Percentiles rank a stretch among this genome's conserved stretches.
These are phyloP conservation scores for Candida labiduridarum DNA, from an alignment of 1,139 yeast genomes.

Conservation along the genomic window DNA sequence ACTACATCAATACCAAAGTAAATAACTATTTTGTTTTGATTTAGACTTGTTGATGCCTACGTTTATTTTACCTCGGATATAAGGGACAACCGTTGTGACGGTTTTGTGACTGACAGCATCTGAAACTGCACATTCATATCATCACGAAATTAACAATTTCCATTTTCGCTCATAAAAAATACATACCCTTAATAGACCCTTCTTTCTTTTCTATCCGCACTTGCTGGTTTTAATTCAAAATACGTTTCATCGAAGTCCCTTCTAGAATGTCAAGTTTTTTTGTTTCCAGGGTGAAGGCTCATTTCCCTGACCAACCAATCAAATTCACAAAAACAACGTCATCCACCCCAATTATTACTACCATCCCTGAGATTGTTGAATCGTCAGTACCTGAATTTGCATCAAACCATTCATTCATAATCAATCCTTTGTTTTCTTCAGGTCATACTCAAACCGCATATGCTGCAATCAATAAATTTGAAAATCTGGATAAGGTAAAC, in stretches of 20 bases:
- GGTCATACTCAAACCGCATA: slow-evolving; percentile 53
- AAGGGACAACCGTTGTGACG: too few species aligned
- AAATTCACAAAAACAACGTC: slow-evolving; percentile 20
- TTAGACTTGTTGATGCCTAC: too few species aligned
- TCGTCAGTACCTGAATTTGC: slow-evolving; percentile 33
- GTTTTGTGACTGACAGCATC: too few species aligned
- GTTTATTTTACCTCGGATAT: too few species aligned
- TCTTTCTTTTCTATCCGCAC: not conserved
- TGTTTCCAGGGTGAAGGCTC: slow-evolving; percentile 29
- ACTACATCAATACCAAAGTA: too few species aligned
- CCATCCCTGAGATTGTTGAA: slow-evolving; percentile 31
- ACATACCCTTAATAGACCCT: too few species aligned
- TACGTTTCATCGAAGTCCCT: not conserved
- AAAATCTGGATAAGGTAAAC: slow-evolving; percentile 34
- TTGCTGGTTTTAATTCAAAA: not conserved
- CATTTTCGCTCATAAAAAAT: too few species aligned
- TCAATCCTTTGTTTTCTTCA: slow-evolving; percentile 41
- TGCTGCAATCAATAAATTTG: slow-evolving; percentile 44
- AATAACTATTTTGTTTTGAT: too few species aligned
- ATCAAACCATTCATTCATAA: slow-evolving; percentile 34
- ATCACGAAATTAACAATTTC: too few species aligned
- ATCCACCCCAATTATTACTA: slow-evolving; percentile 7
- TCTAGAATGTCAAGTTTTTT: slow-evolving; percentile 15
- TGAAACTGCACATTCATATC: too few species aligned
- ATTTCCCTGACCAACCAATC: slow-evolving; percentile 30